Evolutionary conservation across 164 flowering plant species (phyloP).

Genomic region (Piper betle): DNA sequence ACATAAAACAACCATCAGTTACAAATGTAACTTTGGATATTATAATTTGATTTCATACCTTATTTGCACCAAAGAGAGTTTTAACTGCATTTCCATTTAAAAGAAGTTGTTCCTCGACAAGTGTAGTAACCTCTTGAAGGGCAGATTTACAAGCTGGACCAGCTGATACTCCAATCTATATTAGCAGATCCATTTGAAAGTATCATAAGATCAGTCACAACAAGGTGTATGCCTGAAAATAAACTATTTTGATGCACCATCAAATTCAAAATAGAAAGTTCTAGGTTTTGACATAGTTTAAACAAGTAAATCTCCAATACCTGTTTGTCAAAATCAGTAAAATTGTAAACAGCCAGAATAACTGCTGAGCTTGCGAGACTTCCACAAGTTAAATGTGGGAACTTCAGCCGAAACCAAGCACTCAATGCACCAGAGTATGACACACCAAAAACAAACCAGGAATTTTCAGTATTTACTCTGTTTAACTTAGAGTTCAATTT

Average conservation of each 20-base stretch:
- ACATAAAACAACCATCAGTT: no score
- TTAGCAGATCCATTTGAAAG: constrained; percentile 4
- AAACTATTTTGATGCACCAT: neutral
- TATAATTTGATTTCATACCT: constrained; percentile 55
- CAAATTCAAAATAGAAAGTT: no score
- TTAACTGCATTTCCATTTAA: constrained; percentile 41
- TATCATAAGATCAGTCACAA: neutral
- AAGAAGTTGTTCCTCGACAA: constrained; percentile 58
- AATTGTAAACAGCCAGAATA: constrained; percentile 76
- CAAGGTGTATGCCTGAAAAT: neutral
- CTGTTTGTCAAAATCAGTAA: constrained; percentile 88
- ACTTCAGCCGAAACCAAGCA: constrained; percentile 97
- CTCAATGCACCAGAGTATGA: constrained; percentile 94
- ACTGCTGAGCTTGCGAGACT: constrained; percentile 99
- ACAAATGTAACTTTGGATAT: no score
- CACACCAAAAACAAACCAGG: constrained; percentile 84
- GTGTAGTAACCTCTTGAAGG: constrained; percentile 62
- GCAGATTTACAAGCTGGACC: constrained; percentile 85
- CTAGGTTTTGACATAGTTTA: no score
- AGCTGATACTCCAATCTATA: constrained; percentile 89
- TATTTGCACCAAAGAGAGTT: constrained; percentile 55
- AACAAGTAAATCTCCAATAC: no score
- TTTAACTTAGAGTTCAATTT: constrained; percentile 56
- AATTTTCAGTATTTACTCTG: constrained; percentile 42
- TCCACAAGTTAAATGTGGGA: constrained; percentile 94